Evolutionary conservation across 2,329 filamentous ascomycete species (phyloP).

Genomic region (Monosporascus sp.): DNA sequence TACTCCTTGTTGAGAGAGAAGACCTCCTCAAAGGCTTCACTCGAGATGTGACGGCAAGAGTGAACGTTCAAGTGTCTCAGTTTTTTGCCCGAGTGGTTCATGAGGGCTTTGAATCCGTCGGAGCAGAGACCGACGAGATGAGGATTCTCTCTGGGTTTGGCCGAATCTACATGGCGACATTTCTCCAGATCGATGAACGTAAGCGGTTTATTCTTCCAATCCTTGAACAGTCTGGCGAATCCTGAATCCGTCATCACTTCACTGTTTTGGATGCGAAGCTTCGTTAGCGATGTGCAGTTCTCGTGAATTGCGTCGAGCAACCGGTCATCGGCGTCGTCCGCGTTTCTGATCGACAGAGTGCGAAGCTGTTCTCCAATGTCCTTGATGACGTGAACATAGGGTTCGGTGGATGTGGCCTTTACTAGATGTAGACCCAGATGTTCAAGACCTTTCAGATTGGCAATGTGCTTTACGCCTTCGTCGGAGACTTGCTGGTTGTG

Average conservation of each 20-base stretch:
- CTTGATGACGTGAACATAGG: conserved; percentile 56
- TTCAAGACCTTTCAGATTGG: conserved; percentile 56
- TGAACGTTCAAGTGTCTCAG: conserved; percentile 71
- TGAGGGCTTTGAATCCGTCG: conserved; percentile 71
- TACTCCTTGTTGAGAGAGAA: conserved; percentile 62
- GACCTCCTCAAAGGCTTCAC: conserved; percentile 65
- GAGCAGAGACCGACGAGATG: conserved; percentile 68
- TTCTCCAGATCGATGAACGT: conserved; percentile 68
- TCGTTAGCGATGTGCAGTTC: conserved; percentile 62
- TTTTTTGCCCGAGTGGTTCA: conserved; percentile 70
- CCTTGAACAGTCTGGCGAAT: conserved; percentile 66
- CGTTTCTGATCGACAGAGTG: conserved; percentile 72
- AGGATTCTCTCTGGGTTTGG: conserved; percentile 59
- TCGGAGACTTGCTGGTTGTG: conserved; percentile 72
- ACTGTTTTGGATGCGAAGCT: conserved; percentile 79
- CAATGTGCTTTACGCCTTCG: conserved; percentile 60
- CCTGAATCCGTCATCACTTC: conserved; percentile 68
- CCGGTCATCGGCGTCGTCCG: conserved; percentile 60
- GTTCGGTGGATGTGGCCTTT: conserved; percentile 48
- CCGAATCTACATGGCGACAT: conserved; percentile 71
- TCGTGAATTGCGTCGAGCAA: conserved; percentile 67
- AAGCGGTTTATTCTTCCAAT: conserved; percentile 71
- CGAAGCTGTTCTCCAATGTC: conserved; percentile 60
- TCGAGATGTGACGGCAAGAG: conserved; percentile 76
- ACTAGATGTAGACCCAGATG: conserved; percentile 71